Base-by-base conservation (phyloP, 371 early-diverging fungal species). In the Mucor plumbeus region DNA sequence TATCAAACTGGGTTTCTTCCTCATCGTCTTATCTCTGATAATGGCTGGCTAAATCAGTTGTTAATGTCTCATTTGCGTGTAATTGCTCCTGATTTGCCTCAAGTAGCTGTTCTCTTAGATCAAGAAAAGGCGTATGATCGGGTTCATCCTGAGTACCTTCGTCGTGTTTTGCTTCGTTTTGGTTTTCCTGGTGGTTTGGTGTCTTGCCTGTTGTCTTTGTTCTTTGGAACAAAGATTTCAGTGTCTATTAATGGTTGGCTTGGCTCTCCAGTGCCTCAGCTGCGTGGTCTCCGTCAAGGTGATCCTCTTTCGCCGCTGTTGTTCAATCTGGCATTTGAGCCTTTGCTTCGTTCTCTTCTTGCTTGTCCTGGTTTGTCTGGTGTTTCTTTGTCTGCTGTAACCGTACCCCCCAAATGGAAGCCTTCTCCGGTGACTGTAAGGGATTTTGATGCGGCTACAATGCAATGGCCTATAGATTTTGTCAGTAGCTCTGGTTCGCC, bases 251-350 rank as follows among this genome's bases (percentile, higher is more conserved):
- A 74, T 35, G 75, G 71, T 6, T 64, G n/a, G n/a, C 14, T 71
- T 3, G 19, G 47, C 0, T 9, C 39, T 13, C 61, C 69, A 34
- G 19, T 75, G 11, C 3, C 6, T 17, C 71, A 75, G 35, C 0
- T 13, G 17, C 66, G 65, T 3, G 75, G 75, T 6, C 63, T 71
- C 1, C 48, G 69, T 21, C 75, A 75, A 62, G 65, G 67, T 3
- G 71, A 75, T 58, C 70, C 71, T 5, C 33, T 69, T 0, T 67
- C 63, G 5, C 70, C 69, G 5, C 39, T 73, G 7, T 34, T 73
- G n/a, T 73, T 69, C 44, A 73, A 73, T 26, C 1, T 73, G 4
- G 69, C 69, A 7, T 66, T 68, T 44, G 68, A 68, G 33, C 78
- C 74, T 0, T 61, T 74, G 1, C 63, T 77, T 1, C 64, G 63